Conservation (phyloP, 352 stramenopile species). For the Phytophthora uliginosa region DNA sequence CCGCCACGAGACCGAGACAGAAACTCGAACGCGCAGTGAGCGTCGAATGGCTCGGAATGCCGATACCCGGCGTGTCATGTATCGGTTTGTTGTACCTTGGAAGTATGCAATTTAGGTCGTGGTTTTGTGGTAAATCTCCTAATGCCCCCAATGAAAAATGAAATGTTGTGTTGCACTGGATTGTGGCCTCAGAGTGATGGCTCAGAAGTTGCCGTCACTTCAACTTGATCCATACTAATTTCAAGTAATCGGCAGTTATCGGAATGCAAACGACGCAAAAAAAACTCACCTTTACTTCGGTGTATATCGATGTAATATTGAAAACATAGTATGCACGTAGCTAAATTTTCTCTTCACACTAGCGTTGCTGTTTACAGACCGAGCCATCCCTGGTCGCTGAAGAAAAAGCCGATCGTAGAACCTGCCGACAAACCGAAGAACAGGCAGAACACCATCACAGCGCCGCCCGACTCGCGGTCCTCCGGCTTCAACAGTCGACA, state of each 20-base stretch:
- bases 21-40: not conserved
- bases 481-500: slow-evolving; percentile 55
- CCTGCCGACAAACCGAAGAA: slow-evolving; percentile 55
- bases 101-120: too few relatives aligned
- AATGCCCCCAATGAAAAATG: too few relatives aligned
- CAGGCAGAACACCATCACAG: slow-evolving; percentile 56
- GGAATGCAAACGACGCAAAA: not conserved
- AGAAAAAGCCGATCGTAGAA: slow-evolving; percentile 51
- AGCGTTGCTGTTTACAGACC: slow-evolving; percentile 32
- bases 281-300: not conserved
- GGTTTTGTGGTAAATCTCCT: too few relatives aligned
- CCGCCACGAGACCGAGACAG: not conserved
- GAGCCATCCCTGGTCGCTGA: slow-evolving; percentile 47
- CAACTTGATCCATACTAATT: not conserved
- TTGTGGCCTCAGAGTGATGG: slow-evolving; percentile 3
- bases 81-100: too few relatives aligned
- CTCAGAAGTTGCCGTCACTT: not conserved
- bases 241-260: slow-evolving; percentile 4
- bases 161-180: too few relatives aligned
- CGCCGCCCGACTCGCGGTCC: slow-evolving; percentile 56
- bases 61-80: not conserved
- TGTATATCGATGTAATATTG: not conserved
- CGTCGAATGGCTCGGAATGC: not conserved
- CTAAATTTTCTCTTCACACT: slow-evolving; percentile 1
- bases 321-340: slow-evolving; percentile 1